phyloP scores from a whole-genome alignment of 768 basidiomycete genomes.

The Tricholoma flavovirens region DNA sequence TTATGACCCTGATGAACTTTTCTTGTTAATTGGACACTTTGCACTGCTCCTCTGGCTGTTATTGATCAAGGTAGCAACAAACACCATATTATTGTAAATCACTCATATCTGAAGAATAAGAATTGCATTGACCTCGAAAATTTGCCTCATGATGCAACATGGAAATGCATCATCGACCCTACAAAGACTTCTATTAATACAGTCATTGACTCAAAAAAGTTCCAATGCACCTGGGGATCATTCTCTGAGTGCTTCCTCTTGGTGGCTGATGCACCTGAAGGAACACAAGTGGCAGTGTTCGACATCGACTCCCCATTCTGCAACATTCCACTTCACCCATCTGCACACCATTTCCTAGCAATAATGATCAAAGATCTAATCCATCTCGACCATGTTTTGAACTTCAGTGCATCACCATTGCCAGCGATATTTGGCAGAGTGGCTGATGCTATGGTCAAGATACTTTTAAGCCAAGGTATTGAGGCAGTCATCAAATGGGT shows the following conservation, averaged over 20 bases:
- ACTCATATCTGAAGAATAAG: neutral
- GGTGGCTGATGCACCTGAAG: constrained; percentile 3
- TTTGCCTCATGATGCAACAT: too few relatives aligned
- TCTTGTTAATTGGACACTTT: neutral
- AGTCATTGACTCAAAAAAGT: neutral
- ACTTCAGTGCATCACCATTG: constrained; percentile 23
- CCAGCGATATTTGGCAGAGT: constrained; percentile 25
- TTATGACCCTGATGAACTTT: neutral
- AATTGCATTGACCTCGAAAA: neutral
- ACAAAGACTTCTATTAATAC: neutral
- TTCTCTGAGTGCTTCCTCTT: constrained; percentile 4
- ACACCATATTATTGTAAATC: neutral
- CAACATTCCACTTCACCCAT: neutral
- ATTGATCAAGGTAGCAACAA: neutral
- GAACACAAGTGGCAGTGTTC: neutral
- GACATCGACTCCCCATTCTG: constrained; percentile 1
- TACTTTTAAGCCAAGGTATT: constrained; percentile 14
- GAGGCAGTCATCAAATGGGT: constrained; percentile 28
- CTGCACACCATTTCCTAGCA: neutral
- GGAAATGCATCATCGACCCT: neutral
- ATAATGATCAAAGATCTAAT: neutral
- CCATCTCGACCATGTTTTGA: constrained; percentile 5
- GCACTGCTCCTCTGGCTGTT: neutral
- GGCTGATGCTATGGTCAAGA: constrained; percentile 24
- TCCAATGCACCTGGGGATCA: constrained; percentile 6